Conservation (phyloP, 495 filamentous ascomycete genomes). For the Glarea lozoyensis region DNA sequence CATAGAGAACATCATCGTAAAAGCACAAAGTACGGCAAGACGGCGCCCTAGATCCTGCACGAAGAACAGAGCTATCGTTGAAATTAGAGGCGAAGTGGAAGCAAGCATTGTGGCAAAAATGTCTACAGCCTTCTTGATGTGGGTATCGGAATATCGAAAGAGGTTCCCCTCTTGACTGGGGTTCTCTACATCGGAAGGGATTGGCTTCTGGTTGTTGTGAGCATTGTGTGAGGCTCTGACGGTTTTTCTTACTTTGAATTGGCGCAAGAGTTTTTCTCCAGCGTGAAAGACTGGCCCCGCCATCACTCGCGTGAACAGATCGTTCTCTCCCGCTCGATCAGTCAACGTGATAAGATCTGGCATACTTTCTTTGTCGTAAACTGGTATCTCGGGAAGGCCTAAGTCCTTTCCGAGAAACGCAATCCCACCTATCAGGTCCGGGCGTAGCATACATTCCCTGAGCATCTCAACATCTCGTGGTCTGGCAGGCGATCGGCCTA, state of each 20-base stretch:
- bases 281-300: constrained; percentile 3
- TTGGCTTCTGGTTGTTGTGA: constrained; percentile 1
- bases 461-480: constrained; percentile 5
- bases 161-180: not conserved
- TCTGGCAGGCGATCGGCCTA: not conserved
- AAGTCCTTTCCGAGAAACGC: not conserved
- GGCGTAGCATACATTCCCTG: not conserved
- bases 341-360: constrained; percentile 1
- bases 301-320: not conserved
- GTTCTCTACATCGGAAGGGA: not conserved
- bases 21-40: not conserved
- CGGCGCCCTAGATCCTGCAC: not conserved
- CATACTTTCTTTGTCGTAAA: not conserved
- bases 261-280: not conserved
- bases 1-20: not conserved
- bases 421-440: constrained; percentile 1
- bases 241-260: constrained; percentile 1
- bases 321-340: constrained; percentile 2
- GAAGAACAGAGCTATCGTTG: constrained; percentile 4
- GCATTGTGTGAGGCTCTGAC: not conserved
- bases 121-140: not conserved
- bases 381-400: not conserved
- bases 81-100: constrained; percentile 1
- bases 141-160: constrained; percentile 2
- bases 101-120: not conserved